Base-by-base conservation (phyloP, 23 red algal species). In the Gracilaria domingensis region DNA sequence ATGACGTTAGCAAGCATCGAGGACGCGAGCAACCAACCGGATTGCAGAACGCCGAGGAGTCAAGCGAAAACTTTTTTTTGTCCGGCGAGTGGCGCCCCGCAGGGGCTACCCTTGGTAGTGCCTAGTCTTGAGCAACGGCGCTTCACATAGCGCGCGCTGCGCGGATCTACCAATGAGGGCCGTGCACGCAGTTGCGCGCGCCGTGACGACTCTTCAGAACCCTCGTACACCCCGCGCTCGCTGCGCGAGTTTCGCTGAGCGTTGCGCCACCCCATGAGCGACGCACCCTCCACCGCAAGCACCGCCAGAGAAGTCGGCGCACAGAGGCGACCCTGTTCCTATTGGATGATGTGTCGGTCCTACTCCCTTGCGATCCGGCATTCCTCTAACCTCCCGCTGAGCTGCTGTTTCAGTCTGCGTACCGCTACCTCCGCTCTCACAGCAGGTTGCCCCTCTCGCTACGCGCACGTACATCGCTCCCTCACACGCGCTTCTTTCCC, bases 161-260 rank as follows among this genome's bases (percentile, higher is more conserved):
- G 16, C 34, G 67, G 67, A 73, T n/a, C 67, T 37, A 29, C 67
- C 67, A 73, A 73, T 73, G 67, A 73, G 67, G 36, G 34, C 2
- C 67, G 34, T 73, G 67, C 67, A 9, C 38, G 38, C 35, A 73
- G 34, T 44, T 37, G 17, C 67, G 67, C 33, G 67, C 67, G 67
- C 67, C 67, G 67, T 73, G 67, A 73, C 67, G 38, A 73, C 35
- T 40, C 35, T 24, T 73, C 33, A 73, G 34, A 73, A 73, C 67
- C 67, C 67, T 73, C 67, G 67, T 37, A 73, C 67, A 29, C 59
- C 4, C 67, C 35, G 67, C 67, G 38, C 67, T 73, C 67, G 67
- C 67, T 73, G 67, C 18, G 24, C 59, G 1, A 23, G 59, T 5
- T 24, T 8, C 23, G 16, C 24, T 28, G 2, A 8, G 59, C 59